Base-by-base conservation (phyloP, 139 green algal species). In the Axilococcus clingmanii region DNA sequence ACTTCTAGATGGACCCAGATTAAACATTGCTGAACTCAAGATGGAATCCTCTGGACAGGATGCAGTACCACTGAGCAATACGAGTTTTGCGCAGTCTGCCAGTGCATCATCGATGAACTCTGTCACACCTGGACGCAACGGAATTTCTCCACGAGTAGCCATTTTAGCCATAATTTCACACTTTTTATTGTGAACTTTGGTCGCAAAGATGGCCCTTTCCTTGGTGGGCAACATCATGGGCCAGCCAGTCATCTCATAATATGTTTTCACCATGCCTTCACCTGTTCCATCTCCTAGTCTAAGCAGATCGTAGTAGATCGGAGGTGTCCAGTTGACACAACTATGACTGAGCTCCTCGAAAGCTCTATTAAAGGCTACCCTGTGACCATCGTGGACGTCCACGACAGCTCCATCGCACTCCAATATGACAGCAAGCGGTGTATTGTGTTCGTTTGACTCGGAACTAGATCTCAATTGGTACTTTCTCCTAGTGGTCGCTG, bases 301-400 rank as follows among this genome's bases (percentile, higher is more conserved):
- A n/a, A 77, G 45, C 14, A 77, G 40, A 46, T 77, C 65, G 29
- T 55, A 62, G 15, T 72, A 77, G n/a, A 77, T 45, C 1, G 52
- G 29, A 2, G 58, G 37, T 9, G 23, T 56, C 65, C 65, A 77
- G 20, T 66, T 50, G 9, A 41, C 49, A 47, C 65, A 76, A 20
- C 67, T 59, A 17, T 76, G 47, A 1, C 68, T 65, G 28, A 76
- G 31, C 25, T 77, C 65, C 7, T 16, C 29, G 28, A 70, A 70
- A 17, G 64, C 64, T 2, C 40, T 43, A 43, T 72, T 72, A 36
- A 72, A 72, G 16, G 64, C 64, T 36, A 50, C 47, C 11, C 64
- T 50, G 42, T 72, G 64, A 2, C 61, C 64, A 15, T 35, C 33
- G 28, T 72, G 64, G 8, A 59, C 37, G 32, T 72, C 64, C 2